phyloP scores from a whole-genome alignment of 306 rosid species.

The Prunus mume region DNA sequence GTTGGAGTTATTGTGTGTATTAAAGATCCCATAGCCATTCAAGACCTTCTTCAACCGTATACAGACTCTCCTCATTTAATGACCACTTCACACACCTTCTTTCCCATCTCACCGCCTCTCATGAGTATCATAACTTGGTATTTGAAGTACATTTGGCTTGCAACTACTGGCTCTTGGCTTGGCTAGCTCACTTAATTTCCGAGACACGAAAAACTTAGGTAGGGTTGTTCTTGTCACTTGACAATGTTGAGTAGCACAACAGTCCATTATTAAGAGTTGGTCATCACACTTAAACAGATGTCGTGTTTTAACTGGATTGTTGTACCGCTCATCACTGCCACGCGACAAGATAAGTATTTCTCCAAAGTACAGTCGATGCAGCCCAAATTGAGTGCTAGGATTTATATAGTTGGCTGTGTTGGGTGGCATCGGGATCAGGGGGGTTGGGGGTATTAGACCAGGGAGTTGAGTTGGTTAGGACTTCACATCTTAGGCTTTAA shows the following conservation, averaged over 20 bases:
- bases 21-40: conserved; percentile 47
- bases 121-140: conserved; percentile 23
- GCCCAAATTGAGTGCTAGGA: conserved; percentile 15
- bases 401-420: conserved; percentile 21
- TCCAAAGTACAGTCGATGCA: background rate
- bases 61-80: conserved; percentile 52
- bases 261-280: background rate
- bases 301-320: background rate
- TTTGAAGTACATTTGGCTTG: conserved; percentile 17
- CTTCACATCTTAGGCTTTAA: conserved; percentile 35
- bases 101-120: conserved; percentile 58
- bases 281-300: background rate
- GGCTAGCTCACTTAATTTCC: conserved; percentile 1
- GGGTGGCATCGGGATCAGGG: conserved; percentile 34
- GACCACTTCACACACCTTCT: conserved; percentile 34
- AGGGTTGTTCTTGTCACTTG: background rate
- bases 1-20: conserved; percentile 68
- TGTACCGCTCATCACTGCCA: background rate
- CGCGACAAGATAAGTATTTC: background rate
- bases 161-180: conserved; percentile 17
- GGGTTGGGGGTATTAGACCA: conserved; percentile 14
- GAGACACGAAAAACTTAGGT: background rate
- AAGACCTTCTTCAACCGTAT: conserved; percentile 62
- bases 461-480: conserved; percentile 24
- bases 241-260: background rate